Evolutionary conservation across 768 basidiomycete species (phyloP), one percentile per base, ranked within the genome.

Genomic region (Paxillus rubicundulus): DNA sequence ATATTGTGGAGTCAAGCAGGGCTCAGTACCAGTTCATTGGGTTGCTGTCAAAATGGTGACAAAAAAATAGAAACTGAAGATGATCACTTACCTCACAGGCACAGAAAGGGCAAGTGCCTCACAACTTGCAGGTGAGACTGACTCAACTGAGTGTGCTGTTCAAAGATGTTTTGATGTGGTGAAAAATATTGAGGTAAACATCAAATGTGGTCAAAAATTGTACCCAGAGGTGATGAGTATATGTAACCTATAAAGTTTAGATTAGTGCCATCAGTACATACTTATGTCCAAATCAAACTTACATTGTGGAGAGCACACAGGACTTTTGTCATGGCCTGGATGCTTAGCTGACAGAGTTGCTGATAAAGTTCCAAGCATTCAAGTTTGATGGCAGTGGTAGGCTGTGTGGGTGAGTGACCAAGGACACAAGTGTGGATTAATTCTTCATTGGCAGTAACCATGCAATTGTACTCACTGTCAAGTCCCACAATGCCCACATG

Each of bases 11-110:
- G 52, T 4, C 63, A 12, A 0, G 52, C 16, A 28, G 61, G 68
- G 6, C 30, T 10, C 1, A 76, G 61, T 1, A 52, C 21, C 0
- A 62, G 62, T 47, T 77, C 70, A 17, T 61, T 65, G 38, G 49
- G 18, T 50, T 50, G 49, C 49, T 50, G 21, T 4, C 32, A 32
- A 9, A 32, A n/a, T n/a, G 4, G 32, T 32, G 32, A 5, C 32
- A 32, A 5, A 4, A 32, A 32, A 2, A 32, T 32, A 32, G 5
- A 32, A 32, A 32, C 5, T 32, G 2, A 32, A 32, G 4, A 9
- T 32, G 5, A 32, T 32, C 32, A 32, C 32, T 32, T 32, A 32
- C 32, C 32, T 32, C 32, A 32, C 6, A 32, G 4, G 32, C 10
- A 10, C 32, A 32, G 32, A 5, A 32, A 5, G 32, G 9, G 9